Conservation (phyloP, 2,329 filamentous ascomycete species). For the Dactylellina cionopaga region DNA sequence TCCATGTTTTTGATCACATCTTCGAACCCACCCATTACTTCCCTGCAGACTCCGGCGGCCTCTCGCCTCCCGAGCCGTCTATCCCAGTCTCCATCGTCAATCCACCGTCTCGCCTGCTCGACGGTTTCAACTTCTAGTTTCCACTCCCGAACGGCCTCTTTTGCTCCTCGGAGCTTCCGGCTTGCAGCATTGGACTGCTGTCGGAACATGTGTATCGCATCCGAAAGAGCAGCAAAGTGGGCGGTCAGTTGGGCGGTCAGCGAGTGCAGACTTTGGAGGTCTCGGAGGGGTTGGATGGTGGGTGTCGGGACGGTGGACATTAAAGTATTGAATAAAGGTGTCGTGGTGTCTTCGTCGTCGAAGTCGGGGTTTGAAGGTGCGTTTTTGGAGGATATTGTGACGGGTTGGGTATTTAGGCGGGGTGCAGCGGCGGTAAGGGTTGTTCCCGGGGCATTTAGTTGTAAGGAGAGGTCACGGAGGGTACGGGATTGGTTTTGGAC, state of each 20-base stretch:
- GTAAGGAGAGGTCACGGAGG: conserved; percentile 76
- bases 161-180: conserved; percentile 79
- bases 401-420: conserved; percentile 38
- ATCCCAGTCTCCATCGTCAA: conserved; percentile 84
- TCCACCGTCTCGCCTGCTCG: conserved; percentile 83
- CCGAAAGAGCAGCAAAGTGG: conserved; percentile 84
- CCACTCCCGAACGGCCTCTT: conserved; percentile 86
- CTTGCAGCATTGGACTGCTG: conserved; percentile 86
- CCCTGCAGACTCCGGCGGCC: conserved; percentile 82
- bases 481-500: conserved; percentile 78
- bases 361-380: conserved; percentile 1
- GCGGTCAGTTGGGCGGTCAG: conserved; percentile 78
- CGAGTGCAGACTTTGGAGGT: conserved; percentile 74
- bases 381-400: conserved; percentile 53
- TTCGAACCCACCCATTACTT: conserved; percentile 92
- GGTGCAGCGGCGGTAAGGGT: conserved; percentile 39
- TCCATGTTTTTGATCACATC: conserved; percentile 87
- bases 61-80: conserved; percentile 78
- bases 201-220: conserved; percentile 91
- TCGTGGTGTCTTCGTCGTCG: conserved; percentile 36
- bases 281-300: conserved; percentile 71
- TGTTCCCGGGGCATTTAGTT: conserved; percentile 45
- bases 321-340: conserved; percentile 56
- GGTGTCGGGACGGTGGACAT: conserved; percentile 75
- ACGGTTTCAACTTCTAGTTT: conserved; percentile 81